Percentiles rank a stretch among this genome's conserved stretches.
Conservation (phyloP, 1,284 basidiomycete species). For the Fomitopsis schrenkii region DNA sequence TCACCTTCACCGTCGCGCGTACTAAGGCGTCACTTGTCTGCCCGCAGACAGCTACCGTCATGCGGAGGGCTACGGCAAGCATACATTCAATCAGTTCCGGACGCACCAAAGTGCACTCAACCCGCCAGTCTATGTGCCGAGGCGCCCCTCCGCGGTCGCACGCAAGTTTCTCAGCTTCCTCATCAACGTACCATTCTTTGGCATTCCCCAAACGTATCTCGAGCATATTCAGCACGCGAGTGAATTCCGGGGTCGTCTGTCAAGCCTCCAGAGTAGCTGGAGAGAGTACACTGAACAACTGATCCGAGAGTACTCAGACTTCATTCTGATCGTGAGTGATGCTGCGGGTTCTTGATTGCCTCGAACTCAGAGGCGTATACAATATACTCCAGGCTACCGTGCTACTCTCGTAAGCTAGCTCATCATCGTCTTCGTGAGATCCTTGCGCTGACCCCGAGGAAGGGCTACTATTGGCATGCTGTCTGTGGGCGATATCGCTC, state of each 20-base stretch:
- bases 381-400: conserved; percentile 42
- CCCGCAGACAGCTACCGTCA: conserved; percentile 38
- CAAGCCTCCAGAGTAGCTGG: conserved; percentile 45
- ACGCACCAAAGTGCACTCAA: conserved; percentile 20
- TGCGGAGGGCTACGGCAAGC: conserved; percentile 39
- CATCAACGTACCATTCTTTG: conserved; percentile 44
- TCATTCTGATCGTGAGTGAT: conserved; percentile 45
- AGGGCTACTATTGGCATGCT: conserved; percentile 51
- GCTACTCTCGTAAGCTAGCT: conserved; percentile 43
- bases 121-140: conserved; percentile 13
- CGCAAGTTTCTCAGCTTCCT: conserved; percentile 29
- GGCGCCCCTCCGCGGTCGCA: conserved; percentile 10
- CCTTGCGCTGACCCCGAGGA: not conserved
- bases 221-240: conserved; percentile 43
- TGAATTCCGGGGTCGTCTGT: conserved; percentile 45
- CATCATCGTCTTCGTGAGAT: not conserved
- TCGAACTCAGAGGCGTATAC: not conserved
- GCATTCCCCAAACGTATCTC: conserved; percentile 48
- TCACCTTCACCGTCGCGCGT: no score
- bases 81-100: conserved; percentile 32
- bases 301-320: conserved; percentile 49
- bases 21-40: no score
- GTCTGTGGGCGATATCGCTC: conserved; percentile 38
- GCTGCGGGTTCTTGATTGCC: not conserved
- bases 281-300: conserved; percentile 43